Conservation (phyloP, 2,329 filamentous ascomycete genomes). For the Boeremia lycopersici region DNA sequence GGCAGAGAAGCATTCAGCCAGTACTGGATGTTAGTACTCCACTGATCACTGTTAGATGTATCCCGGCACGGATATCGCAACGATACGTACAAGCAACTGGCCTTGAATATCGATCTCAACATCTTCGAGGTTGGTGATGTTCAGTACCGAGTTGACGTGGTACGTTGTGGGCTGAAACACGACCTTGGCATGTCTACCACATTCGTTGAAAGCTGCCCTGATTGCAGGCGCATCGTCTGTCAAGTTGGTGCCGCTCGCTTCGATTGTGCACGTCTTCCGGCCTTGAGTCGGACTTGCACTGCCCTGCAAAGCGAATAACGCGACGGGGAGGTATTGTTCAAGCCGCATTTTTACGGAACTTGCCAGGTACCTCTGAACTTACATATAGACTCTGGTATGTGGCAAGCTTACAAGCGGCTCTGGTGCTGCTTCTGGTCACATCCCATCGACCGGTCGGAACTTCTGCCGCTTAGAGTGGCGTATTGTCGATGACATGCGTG, state of each 20-base stretch:
- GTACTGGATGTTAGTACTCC: slow-evolving; percentile 34
- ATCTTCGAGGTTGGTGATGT: slow-evolving; percentile 31
- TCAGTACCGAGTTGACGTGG: slow-evolving; percentile 29
- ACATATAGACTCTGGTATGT: too few relatives aligned
- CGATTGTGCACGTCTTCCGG: slow-evolving; percentile 23
- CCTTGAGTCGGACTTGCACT: not conserved
- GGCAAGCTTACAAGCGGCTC: not conserved
- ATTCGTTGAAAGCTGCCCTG: slow-evolving; percentile 31
- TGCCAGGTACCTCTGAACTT: too few relatives aligned
- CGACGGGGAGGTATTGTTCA: not conserved
- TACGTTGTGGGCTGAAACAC: slow-evolving; percentile 33
- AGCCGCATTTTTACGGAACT: not conserved
- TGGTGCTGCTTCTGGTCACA: not conserved
- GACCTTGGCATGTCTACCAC: slow-evolving; percentile 27
- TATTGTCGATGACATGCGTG: not conserved
- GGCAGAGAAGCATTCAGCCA: slow-evolving; percentile 38
- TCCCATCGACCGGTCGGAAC: slow-evolving; percentile 1
- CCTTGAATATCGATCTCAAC: slow-evolving; percentile 36
- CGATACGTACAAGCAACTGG: slow-evolving; percentile 22
- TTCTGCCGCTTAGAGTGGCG: slow-evolving; percentile 1
- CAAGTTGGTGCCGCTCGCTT: slow-evolving; percentile 24
- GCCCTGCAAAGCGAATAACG: not conserved
- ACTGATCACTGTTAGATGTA: slow-evolving; percentile 14
- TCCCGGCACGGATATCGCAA: not conserved
- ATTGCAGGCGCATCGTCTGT: slow-evolving; percentile 38